Evolutionary conservation across 257 asterid species (phyloP).

Genomic region (Lithospermum erythrorhizon): DNA sequence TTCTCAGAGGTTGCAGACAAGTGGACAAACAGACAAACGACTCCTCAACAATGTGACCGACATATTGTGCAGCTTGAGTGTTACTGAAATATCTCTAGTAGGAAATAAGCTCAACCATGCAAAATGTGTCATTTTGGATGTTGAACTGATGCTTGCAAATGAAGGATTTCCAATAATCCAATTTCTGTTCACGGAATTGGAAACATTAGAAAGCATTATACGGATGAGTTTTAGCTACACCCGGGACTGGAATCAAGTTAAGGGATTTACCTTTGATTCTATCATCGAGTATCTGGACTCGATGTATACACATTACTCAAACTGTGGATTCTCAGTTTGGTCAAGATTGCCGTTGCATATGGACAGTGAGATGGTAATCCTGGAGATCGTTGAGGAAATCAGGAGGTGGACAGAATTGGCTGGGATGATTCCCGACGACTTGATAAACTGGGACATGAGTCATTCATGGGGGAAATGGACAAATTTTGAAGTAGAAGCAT

Average conservation of each 20-base stretch:
- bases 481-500: conserved; percentile 39
- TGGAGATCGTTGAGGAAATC: conserved; percentile 49
- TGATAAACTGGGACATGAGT: conserved; percentile 67
- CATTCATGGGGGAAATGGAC: conserved; percentile 56
- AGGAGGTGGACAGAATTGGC: conserved; percentile 54
- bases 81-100: conserved; percentile 27
- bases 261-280: conserved; percentile 52
- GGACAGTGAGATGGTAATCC: conserved; percentile 37
- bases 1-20: conserved; percentile 19
- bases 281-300: conserved; percentile 47
- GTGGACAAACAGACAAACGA: conserved; percentile 21
- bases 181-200: conserved; percentile 56
- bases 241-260: conserved; percentile 31
- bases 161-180: conserved; percentile 43
- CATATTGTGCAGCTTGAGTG: conserved; percentile 32
- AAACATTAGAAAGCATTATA: conserved; percentile 51
- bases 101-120: conserved; percentile 47
- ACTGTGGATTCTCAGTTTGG: conserved; percentile 28
- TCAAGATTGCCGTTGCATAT: conserved; percentile 36
- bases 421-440: conserved; percentile 35
- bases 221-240: conserved; percentile 49
- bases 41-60: conserved; percentile 45
- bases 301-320: conserved; percentile 32
- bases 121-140: conserved; percentile 47
- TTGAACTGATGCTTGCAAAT: conserved; percentile 46